A percentile compares a stretch with the other conserved stretches of the same genome.
phyloP scores from a whole-genome alignment of 306 rosid genomes.

The Prunus salicina region DNA sequence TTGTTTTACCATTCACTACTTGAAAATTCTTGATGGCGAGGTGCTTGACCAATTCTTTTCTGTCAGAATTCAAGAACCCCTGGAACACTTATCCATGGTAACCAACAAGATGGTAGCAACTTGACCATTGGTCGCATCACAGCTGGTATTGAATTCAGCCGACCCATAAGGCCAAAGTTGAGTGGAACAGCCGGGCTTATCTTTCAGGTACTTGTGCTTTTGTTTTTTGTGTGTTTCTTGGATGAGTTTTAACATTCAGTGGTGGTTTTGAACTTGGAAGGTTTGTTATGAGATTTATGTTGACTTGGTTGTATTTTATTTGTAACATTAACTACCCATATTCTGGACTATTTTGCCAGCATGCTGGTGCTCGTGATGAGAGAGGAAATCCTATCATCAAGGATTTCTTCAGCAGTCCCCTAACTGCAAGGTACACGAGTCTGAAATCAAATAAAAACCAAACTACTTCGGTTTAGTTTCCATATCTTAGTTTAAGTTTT shows the following conservation, averaged over 20 bases:
- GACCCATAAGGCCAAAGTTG: slow-evolving; percentile 94
- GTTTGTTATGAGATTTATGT: not conserved
- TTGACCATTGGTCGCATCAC: slow-evolving; percentile 81
- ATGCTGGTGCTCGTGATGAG: slow-evolving; percentile 79
- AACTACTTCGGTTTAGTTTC: slow-evolving; percentile 5
- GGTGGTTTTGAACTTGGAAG: not conserved
- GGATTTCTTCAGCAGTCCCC: slow-evolving; percentile 76
- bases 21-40: not conserved
- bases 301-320: not conserved
- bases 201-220: slow-evolving; percentile 63
- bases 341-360: slow-evolving; percentile 39
- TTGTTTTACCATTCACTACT: not conserved
- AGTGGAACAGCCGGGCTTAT: slow-evolving; percentile 88
- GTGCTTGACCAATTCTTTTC: slow-evolving; percentile 20
- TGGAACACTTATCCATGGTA: slow-evolving; percentile 92
- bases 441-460: slow-evolving; percentile 9
- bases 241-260: not conserved
- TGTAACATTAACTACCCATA: not conserved
- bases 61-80: slow-evolving; percentile 92
- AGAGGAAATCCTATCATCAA: slow-evolving; percentile 68
- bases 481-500: not conserved
- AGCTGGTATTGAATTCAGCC: slow-evolving; percentile 87
- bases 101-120: slow-evolving; percentile 39
- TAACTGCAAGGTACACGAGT: slow-evolving; percentile 82
- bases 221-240: not conserved